A percentile compares a stretch with the other conserved stretches of the same genome.
Evolutionary conservation across 2,329 filamentous ascomycete species (phyloP).

Genomic region (Mollisia scopiformis): DNA sequence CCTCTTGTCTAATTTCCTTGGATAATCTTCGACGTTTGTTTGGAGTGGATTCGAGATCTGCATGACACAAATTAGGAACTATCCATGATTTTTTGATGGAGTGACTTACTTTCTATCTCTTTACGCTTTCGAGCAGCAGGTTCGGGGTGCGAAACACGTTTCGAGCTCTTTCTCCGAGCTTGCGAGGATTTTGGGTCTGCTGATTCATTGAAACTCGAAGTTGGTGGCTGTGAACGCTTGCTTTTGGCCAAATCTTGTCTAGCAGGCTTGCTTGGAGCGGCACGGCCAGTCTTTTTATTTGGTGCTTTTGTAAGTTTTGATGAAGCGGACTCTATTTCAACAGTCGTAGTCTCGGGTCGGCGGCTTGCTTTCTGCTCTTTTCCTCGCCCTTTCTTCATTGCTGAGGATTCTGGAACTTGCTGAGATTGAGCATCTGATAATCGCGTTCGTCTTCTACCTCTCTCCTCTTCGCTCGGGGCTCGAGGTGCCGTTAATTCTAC

Average conservation of each 20-base stretch:
- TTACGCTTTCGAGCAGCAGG: constrained; percentile 15
- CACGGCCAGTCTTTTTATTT: background rate
- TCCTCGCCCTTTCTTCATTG: background rate
- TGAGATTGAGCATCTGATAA: constrained; percentile 9
- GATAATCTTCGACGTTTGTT: constrained; percentile 15
- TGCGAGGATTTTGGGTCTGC: constrained; percentile 2
- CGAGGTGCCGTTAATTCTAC: background rate
- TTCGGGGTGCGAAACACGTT: constrained; percentile 8
- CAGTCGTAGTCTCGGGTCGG: background rate
- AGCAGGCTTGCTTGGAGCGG: constrained; percentile 1
- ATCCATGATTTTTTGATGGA: too few relatives aligned
- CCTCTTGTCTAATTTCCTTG: constrained; percentile 6
- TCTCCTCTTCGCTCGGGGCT: constrained; percentile 7
- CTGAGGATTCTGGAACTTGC: background rate
- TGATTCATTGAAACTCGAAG: background rate
- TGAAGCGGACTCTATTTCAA: constrained; percentile 26
- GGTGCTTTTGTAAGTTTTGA: constrained; percentile 24
- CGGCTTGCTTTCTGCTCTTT: background rate
- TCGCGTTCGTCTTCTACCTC: constrained; percentile 11
- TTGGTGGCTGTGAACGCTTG: constrained; percentile 1
- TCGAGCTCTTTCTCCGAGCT: constrained; percentile 4
- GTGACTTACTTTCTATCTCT: constrained; percentile 14
- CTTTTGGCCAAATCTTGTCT: constrained; percentile 5
- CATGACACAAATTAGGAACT: constrained; percentile 6
- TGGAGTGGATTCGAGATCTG: background rate